phyloP scores from a whole-genome alignment of 2,329 filamentous ascomycete species.

The Fusarium papillatum region DNA sequence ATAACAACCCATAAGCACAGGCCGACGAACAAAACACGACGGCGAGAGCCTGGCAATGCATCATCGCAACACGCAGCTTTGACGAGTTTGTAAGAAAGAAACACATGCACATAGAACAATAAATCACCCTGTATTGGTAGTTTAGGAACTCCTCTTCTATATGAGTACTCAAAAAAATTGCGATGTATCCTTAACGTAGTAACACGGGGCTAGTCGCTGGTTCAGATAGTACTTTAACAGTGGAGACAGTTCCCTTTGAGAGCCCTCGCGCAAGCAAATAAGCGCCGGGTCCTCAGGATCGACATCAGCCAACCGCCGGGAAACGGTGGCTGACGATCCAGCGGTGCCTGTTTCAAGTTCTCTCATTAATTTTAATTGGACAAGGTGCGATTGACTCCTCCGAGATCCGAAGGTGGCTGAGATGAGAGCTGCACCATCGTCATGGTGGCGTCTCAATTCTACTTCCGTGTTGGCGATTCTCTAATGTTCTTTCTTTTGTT shows the following conservation, averaged over 20 bases:
- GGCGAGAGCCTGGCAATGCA: neutral
- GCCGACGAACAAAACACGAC: neutral
- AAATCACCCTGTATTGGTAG: neutral
- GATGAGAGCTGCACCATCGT: neutral
- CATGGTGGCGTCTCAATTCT: neutral
- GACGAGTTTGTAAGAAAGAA: neutral
- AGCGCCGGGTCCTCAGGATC: neutral
- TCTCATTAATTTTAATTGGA: neutral
- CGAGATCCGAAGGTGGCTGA: neutral
- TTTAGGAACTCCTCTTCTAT: too few species aligned
- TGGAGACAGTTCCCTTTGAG: neutral
- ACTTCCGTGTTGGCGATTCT: neutral
- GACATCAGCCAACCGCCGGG: neutral
- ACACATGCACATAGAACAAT: neutral
- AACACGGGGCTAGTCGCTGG: neutral
- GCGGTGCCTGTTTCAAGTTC: neutral
- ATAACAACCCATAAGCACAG: neutral
- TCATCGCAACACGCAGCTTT: fast-evolving
- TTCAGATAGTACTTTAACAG: neutral
- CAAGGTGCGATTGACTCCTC: neutral
- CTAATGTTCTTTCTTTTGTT: too few species aligned
- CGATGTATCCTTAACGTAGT: neutral
- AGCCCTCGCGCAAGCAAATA: neutral
- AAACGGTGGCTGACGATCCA: neutral
- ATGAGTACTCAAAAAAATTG: too few species aligned